Evolutionary conservation across 2,329 filamentous ascomycete species (phyloP).

Genomic region (Xylariales sp.): DNA sequence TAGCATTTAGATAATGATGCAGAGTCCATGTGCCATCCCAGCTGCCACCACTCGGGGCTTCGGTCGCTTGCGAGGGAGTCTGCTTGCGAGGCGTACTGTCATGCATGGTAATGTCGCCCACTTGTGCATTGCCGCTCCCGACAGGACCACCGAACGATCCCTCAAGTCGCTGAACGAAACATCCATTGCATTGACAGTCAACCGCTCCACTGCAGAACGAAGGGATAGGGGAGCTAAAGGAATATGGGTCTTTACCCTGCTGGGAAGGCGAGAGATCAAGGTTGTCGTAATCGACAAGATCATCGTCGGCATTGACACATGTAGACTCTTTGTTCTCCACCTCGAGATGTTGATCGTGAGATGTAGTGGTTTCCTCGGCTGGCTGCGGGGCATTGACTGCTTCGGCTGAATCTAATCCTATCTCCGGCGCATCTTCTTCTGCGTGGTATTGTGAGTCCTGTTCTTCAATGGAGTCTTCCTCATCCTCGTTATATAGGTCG

Average conservation of each 20-base stretch:
- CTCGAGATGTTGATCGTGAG: slow-evolving; percentile 7
- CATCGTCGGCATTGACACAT: slow-evolving; percentile 7
- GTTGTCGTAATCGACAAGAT: slow-evolving; percentile 16
- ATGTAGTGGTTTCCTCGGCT: slow-evolving; percentile 19
- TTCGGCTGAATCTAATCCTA: not conserved
- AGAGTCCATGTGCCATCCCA: not conserved
- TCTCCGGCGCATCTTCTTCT: not conserved
- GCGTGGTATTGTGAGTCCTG: not conserved
- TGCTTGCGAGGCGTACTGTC: not conserved
- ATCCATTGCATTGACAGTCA: slow-evolving; percentile 16
- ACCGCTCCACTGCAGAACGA: slow-evolving; percentile 5
- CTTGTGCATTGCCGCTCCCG: not conserved
- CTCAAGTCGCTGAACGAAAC: slow-evolving; percentile 14
- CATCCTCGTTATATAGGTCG: slow-evolving; percentile 6
- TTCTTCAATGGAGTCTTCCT: not conserved
- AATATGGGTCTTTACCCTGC: slow-evolving; percentile 22
- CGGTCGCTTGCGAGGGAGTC: not conserved
- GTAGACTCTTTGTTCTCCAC: slow-evolving; percentile 6
- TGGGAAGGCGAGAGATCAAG: slow-evolving; percentile 18
- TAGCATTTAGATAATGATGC: too few relatives aligned
- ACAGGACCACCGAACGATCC: not conserved
- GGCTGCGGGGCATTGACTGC: slow-evolving; percentile 11
- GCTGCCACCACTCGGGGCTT: too few relatives aligned
- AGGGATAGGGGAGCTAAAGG: slow-evolving; percentile 7
- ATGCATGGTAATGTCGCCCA: not conserved